Evolutionary conservation across 2,329 filamentous ascomycete species (phyloP), one percentile per base, ranked within the genome.

Genomic region (Aureobasidium melanogenum): DNA sequence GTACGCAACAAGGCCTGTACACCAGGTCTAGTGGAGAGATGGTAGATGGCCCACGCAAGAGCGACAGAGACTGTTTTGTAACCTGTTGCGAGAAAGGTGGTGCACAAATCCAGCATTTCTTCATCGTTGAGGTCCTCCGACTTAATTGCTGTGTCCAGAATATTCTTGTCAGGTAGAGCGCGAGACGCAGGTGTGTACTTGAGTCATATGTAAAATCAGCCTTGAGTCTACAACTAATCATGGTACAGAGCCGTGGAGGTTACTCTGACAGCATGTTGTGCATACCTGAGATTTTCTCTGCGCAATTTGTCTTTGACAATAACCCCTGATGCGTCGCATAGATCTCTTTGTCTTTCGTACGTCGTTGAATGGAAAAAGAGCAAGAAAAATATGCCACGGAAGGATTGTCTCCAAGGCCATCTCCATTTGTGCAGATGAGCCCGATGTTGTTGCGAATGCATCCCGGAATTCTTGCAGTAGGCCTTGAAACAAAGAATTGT

Each of bases 341-440:
- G 56, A 59, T 3, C 8, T 50, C 22, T 24, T 50, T 6, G 56
- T 24, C 24, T 44, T 59, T 17, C 56, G 39, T 44, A 59, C 8
- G n/a, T 59, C 56, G 28, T 41, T 32, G 12, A 59, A 17, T 1
- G 56, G 26, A 5, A 59, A 5, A n/a, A 59, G 22, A 4, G 44
- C 44, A 19, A 59, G 50, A 34, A 59, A 59, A 2, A 59, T 10
- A 32, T 59, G 56, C 15, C 44, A 24, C 2, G 56, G 56, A 19
- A 59, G 44, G 4, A 59, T 59, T 5, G 56, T 59, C 17, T 59
- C 56, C 43, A 22, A 50, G 10, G 56, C 56, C 56, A 59, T 59
- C n/a, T 50, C 56, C 1, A 17, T 24, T 22, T 50, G 43, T 5
- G 56, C 44, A 15, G 47, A 17, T 17, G 41, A 22, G 0, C 55